Evolutionary conservation across 306 rosid species (phyloP), one percentile per base, ranked within the genome.

Genomic region (Sphenostylis stenocarpa): DNA sequence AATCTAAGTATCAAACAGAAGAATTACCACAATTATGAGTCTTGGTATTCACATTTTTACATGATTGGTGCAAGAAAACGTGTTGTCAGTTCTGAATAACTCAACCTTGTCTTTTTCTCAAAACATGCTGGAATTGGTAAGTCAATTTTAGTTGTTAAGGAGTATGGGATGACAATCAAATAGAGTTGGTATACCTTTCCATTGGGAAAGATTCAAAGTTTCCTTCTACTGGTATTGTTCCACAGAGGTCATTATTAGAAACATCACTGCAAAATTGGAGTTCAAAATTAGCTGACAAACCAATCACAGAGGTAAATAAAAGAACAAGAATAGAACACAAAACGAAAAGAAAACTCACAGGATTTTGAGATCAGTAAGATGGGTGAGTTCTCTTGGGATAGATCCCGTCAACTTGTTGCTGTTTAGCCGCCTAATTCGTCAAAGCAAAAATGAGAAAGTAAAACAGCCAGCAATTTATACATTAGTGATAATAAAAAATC

Each of bases 161-260:
- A 52, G 20, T 12, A 17, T 24, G 48, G 29, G 60, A 52, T 64
- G 43, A 21, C 43, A 76, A 67, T 12, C 28, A 57, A 58, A 24
- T 4, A 68, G 33, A 72, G 45, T 57, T 34, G 49, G 19, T 24
- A 62, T 83, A 89, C 99, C 99, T 89, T 85, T 87, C 90, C 84
- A 85, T 71, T 29, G 97, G 86, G 77, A 96, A 92, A 74, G 94
- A 82, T n/a, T 89, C 67, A 24, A 92, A 96, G 61, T 96, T 96
- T 12, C 99, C 99, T 81, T 96, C 94, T 33, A 91, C 89, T 12
- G 99, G 99, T 74, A 92, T 86, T 72, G 97, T 96, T 84, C 99
- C 99, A 28, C 99, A 96, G 16, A 96, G 92, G 55, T 87, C 83
- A 72, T 96, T 96, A 75, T 85, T 92, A 5, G 99, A 96, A 61